Evolutionary conservation across 352 stramenopile species (phyloP).

Genomic region (Thraustochytrium striatum): DNA sequence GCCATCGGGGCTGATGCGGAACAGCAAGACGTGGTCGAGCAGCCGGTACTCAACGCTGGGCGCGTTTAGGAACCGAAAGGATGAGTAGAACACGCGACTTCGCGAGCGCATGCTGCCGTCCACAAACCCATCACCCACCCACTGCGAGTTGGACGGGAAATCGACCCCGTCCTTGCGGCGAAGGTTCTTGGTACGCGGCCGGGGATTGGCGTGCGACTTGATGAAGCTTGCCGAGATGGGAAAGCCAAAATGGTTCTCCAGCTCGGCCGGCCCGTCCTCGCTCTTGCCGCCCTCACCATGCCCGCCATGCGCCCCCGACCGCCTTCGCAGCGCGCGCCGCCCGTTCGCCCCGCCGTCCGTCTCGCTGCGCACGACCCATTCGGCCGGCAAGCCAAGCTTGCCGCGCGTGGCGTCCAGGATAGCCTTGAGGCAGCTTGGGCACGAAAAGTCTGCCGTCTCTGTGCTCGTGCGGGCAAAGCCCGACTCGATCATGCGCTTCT

Average conservation of each 20-base stretch:
- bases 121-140: slow-evolving; percentile 20
- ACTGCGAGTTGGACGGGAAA: slow-evolving; percentile 29
- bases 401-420: neutral
- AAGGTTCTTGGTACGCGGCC: slow-evolving; percentile 8
- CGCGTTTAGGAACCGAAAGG: slow-evolving; percentile 26
- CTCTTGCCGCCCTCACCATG: neutral
- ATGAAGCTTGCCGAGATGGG: slow-evolving; percentile 36
- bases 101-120: slow-evolving; percentile 25
- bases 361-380: neutral
- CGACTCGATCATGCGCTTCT: neutral
- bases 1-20: slow-evolving; percentile 42
- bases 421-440: neutral
- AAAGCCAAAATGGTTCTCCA: neutral
- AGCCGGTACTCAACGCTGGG: slow-evolving; percentile 14
- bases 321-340: neutral
- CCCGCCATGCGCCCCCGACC: neutral
- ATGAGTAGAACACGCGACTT: slow-evolving; percentile 9
- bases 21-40: slow-evolving; percentile 36
- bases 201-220: neutral
- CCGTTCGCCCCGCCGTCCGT: neutral
- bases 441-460: neutral
- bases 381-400: neutral
- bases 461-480: neutral
- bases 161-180: slow-evolving; percentile 19
- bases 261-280: neutral